Evolutionary conservation across 148 eudicot species (phyloP), one percentile per base, ranked within the genome.

Genomic region (Camellia japonica): DNA sequence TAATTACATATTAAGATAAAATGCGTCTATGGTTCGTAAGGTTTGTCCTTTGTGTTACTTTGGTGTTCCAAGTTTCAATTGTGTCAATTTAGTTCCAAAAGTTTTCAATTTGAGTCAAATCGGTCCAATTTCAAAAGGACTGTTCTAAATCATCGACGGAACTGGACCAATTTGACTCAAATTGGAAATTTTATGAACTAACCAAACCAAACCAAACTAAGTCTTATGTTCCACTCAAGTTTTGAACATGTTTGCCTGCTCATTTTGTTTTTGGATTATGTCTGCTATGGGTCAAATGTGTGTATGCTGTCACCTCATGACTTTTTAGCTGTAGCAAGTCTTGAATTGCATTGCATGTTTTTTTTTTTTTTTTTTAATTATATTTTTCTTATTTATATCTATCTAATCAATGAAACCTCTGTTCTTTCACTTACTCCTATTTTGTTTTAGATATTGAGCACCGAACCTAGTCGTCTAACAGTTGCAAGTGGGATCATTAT

Each of bases 401-500:
- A 51, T 56, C 3, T 30, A 14, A 38, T 13, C 46, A 14, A 44
- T 43, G 54, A 55, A 23, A 16, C 15, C 16, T 58, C 66, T 67
- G 71, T 68, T 67, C 30, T 46, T 75, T 41, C 42, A 56, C 51
- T 73, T 47, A 15, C 16, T 74, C 15, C 20, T 19, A 76, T 46
- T 19, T 44, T 81, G 55, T 65, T 71, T 83, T 90, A 95, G 99
- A 88, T 90, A 54, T 83, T 95, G 78, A 90, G 97, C 85, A 84
- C 87, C 47, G 91, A 92, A 83, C 87, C 90, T 75, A 85, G 69
- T 55, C 75, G 82, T 61, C 87, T 90, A 83, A 87, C 89, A 70
- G 86, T 93, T 74, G 85, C 92, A 78, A 92, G 87, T 80, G 97
- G 97, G 75, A 73, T 86, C 66, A 87, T 97, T 78, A 82, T 82